Base-by-base conservation (phyloP, 805 yeast genomes). In the Ogataea haglerorum region DNA sequence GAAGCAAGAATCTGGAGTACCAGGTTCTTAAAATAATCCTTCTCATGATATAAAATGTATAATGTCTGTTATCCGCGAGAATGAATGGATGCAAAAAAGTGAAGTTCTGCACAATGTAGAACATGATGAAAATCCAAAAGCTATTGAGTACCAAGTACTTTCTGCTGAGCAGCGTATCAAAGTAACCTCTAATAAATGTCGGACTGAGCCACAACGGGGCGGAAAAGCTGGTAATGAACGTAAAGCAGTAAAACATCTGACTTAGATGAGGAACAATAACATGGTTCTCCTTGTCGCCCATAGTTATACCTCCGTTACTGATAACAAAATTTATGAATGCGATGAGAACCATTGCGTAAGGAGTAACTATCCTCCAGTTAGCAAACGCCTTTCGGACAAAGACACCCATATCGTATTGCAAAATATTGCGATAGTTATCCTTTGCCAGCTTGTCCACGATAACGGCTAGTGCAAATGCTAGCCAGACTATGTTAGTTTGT, bases 401-500 rank as follows among this genome's bases (percentile, higher is more conserved):
- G 6, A 47, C 26, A 2, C 35, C 21, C 1, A 52, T 10, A 41
- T 62, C 64, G 2, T 39, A 38, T 23, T 61, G 37, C 23, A 60
- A 52, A 12, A 58, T 54, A 10, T 63, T 63, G 7, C 41, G 41
- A 35, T 52, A 51, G 17, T 46, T 42, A 9, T 64, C 61, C 43
- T 66, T 61, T 6, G 70, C 65, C 13, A 70, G 60, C 35, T 66
- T 66, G 51, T 82, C 88, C 19, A 85, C 58, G 7, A 78, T 65
- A 1, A 78, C 60, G 0, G 76, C 72, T 38, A 78, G 64, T 1
- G 82, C 68, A 48, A 85, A 80, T 0, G 75, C 78, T 10, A 78
- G 72, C 99, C 99, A 93, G 0, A 89, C 68, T 24, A 93, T 80
- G 54, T 93, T 93, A 0, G 99, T 93, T 54, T 93, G 99, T 47